Evolutionary conservation across 2,329 filamentous ascomycete species (phyloP).

Genomic region (Penicillium freii): DNA sequence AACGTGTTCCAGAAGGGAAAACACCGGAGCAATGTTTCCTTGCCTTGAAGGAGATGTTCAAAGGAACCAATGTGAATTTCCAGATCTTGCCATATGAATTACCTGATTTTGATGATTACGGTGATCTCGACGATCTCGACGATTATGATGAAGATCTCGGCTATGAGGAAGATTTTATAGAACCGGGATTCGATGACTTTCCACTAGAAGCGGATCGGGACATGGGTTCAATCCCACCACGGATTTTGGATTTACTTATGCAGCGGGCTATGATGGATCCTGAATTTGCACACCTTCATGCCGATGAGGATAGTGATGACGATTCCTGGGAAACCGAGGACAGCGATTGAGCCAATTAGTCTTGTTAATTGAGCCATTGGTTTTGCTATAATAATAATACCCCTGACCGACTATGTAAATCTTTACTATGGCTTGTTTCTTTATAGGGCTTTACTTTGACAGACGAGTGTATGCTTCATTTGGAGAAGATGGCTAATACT

Average conservation of each 20-base stretch:
- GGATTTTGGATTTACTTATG: constrained; percentile 4
- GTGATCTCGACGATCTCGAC: not conserved
- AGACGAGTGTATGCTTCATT: not conserved
- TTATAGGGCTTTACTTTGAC: not conserved
- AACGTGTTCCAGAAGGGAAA: constrained; percentile 16
- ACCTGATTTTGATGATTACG: constrained; percentile 1
- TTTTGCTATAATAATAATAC: not conserved
- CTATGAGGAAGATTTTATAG: constrained; percentile 1
- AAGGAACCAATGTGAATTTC: constrained; percentile 19
- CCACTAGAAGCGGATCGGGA: not conserved
- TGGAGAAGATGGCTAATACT: not conserved
- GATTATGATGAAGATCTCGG: not conserved
- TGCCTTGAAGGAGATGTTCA: constrained; percentile 18
- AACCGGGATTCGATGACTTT: not conserved
- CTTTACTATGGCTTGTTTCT: not conserved
- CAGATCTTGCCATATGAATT: constrained; percentile 10
- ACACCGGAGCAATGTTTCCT: constrained; percentile 18
- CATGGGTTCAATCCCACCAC: not conserved
- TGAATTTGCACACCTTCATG: constrained; percentile 7
- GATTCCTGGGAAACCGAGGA: not conserved
- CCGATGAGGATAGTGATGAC: not conserved
- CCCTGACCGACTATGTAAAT: not conserved
- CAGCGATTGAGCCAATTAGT: not conserved
- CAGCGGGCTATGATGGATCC: constrained; percentile 8
- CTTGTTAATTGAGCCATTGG: not conserved